Evolutionary conservation across 2,329 filamentous ascomycete species (phyloP), one percentile per base, ranked within the genome.

Genomic region (Fusarium austroafricanum): DNA sequence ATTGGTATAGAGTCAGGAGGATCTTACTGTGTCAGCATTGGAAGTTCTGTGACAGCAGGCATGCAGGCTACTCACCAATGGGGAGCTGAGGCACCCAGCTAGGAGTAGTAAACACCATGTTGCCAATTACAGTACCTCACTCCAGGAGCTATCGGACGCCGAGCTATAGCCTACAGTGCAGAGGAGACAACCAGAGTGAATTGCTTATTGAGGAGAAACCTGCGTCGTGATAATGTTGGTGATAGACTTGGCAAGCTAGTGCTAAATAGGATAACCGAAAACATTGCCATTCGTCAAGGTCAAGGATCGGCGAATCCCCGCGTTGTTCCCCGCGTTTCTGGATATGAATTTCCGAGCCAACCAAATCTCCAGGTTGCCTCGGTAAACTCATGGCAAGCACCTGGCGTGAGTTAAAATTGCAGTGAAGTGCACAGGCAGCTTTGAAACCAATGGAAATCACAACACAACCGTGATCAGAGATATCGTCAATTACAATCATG

Each of bases 1-100:
- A 62, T 63, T 0, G 58, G 26, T n/a, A 62, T 44, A 6, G 59
- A 56, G 21, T 62, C 49, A 5, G 59, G 59, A 1, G 59, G 59
- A 2, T 63, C 59, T 62, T 17, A 14, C 4, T 29, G 4, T 31
- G 58, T 61, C 23, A 61, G 56, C 46, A 52, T 0, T 11, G 21
- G n/a, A 45, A 11, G 21, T 12, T 10, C 0, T n/a, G 5, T 12
- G 10, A 8, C 8, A 15, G 17, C 21, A 23, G 21, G 6, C 8
- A 11, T 18, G 17, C 9, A 23, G 8, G 29, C 7, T 8, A 20
- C 35, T 28, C 10, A 62, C 59, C 37, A 39, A 29, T 56, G 29
- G 57, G 49, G 10, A 62, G 49, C 3, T 46, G 2, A 6, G 57
- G 57, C 2, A 56, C 57, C 59, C 59, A 62, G 12, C 9, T 20